phyloP scores from a whole-genome alignment of 805 yeast species.

The Metschnikowia shivogae region DNA sequence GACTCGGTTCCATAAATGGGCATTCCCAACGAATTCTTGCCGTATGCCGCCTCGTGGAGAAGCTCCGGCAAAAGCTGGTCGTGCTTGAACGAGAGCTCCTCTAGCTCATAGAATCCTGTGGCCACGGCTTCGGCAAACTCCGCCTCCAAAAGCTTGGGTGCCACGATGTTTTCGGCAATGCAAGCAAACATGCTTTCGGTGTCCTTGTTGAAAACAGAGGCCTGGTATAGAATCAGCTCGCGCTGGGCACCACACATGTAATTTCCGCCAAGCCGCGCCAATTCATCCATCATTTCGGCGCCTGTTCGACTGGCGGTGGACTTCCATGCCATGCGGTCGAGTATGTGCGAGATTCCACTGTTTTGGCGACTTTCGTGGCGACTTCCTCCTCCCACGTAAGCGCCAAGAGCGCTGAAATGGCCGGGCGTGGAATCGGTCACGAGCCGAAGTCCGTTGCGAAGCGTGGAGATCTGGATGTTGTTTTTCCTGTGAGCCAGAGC shows the following conservation, averaged over 20 bases:
- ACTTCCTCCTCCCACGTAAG: constrained; percentile 88
- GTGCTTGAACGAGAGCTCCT: constrained; percentile 77
- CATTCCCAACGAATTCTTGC: constrained; percentile 70
- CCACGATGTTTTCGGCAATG: constrained; percentile 71
- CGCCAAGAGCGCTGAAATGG: constrained; percentile 86
- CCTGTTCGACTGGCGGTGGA: constrained; percentile 59
- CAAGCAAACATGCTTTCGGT: constrained; percentile 73
- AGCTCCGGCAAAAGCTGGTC: constrained; percentile 85
- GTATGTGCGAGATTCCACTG: constrained; percentile 76
- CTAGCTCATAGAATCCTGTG: constrained; percentile 76
- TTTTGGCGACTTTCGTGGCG: constrained; percentile 60
- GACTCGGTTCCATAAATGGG: constrained; percentile 82
- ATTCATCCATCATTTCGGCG: constrained; percentile 64
- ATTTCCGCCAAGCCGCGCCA: constrained; percentile 86
- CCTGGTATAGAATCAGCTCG: constrained; percentile 90
- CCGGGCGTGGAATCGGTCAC: constrained; percentile 85
- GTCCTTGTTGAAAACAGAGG: constrained; percentile 86
- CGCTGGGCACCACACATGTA: constrained; percentile 90
- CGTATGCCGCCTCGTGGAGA: constrained; percentile 80
- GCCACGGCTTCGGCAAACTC: constrained; percentile 72
- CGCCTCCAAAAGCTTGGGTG: constrained; percentile 61
- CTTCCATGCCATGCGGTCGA: constrained; percentile 83
- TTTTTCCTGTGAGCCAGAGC: not conserved
- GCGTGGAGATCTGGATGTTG: constrained; percentile 32
- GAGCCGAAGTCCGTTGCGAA: constrained; percentile 74